These are phyloP conservation scores for Effrenium voratum DNA, from an alignment of 73 alveolate genomes.

Conservation along the genomic window DNA sequence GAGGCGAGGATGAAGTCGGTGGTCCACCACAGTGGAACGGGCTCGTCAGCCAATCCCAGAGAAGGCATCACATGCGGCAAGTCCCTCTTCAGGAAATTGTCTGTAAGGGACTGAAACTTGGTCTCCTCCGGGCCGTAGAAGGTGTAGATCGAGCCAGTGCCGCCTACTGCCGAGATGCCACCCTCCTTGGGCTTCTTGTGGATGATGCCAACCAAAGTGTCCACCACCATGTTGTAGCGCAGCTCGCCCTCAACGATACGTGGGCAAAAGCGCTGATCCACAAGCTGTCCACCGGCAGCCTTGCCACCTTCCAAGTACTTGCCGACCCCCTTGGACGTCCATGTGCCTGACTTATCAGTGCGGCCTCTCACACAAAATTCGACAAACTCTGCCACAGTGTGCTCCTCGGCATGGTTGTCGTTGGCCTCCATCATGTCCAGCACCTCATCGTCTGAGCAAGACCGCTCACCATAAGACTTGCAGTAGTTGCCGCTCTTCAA, in stretches of 20 bases:
- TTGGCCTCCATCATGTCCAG: slow-evolving; percentile 5
- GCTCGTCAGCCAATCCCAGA: slow-evolving; percentile 31
- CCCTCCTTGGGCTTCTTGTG: slow-evolving; percentile 94
- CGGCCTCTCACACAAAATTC: background rate
- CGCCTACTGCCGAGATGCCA: slow-evolving; percentile 49
- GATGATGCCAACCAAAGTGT: slow-evolving; percentile 27
- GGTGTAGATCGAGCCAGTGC: slow-evolving; percentile 36
- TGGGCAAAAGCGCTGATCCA: slow-evolving; percentile 1
- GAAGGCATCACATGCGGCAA: slow-evolving; percentile 27
- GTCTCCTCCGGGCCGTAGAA: slow-evolving; percentile 52
- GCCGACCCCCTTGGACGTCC: slow-evolving; percentile 67
- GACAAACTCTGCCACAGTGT: background rate
- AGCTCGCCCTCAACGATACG: slow-evolving; percentile 21
- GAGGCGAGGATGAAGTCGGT: slow-evolving; percentile 9
- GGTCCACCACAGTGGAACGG: slow-evolving; percentile 44
- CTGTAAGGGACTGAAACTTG: background rate
- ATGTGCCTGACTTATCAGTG: background rate
- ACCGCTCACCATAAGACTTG: slow-evolving; percentile 15
- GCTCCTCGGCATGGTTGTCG: background rate
- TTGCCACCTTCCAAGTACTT: no score
- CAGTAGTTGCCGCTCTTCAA: background rate
- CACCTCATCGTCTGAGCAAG: slow-evolving; percentile 8
- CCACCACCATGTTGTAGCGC: background rate
- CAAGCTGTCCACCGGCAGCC: background rate
- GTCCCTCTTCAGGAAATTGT: slow-evolving; percentile 57